Base-by-base conservation (phyloP, 2,329 filamentous ascomycete species). In the Diaporthe capsici region DNA sequence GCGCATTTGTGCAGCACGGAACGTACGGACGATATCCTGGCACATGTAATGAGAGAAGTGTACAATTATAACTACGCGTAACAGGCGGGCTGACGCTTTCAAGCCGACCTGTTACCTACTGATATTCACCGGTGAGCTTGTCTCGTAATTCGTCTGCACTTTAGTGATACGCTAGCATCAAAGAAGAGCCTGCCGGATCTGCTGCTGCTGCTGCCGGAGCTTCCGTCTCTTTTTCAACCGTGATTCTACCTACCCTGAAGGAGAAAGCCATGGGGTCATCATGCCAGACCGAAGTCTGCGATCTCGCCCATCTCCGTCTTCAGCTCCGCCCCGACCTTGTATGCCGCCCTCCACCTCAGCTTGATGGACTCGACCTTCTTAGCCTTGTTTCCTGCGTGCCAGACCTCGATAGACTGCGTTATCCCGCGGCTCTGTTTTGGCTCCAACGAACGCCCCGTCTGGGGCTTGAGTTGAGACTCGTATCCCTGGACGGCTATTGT, bases 251-350 rank as follows among this genome's bases (percentile, higher is more conserved):
- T 53, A 13, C 28, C 34, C 61, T 49, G 13, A 28, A 53, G 34
- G 8, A 34, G 34, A 34, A 51, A 20, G 22, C 47, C 31, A 37
- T 34, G 22, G 44, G 44, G 28, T 65, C 60, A 51, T 72, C 71
- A 97, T 80, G 91, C 90, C 81, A 98, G 90, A 57, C 92, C 93
- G 81, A 98, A 90, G 77, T 94, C 92, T 15, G 94, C 87, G 79
- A 98, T 93, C 85, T 96, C 94, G 7, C 96, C 96, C 86, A 93
- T 95, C 85, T 98, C 95, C 76, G 93, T 93, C 82, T 91, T 93
- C 76, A 88, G 82, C 81, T 92, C 90, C 3, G 85, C 88, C 4
- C 91, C 93, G 17, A 97, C 83, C 80, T 90, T 91, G 85, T 98
- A 98, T 7, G 93, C 91, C 37, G 94, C 92, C 80, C 95, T 94